Base-by-base conservation (phyloP, 2,329 filamentous ascomycete genomes). In the Ceratocystis diversiconidia region DNA sequence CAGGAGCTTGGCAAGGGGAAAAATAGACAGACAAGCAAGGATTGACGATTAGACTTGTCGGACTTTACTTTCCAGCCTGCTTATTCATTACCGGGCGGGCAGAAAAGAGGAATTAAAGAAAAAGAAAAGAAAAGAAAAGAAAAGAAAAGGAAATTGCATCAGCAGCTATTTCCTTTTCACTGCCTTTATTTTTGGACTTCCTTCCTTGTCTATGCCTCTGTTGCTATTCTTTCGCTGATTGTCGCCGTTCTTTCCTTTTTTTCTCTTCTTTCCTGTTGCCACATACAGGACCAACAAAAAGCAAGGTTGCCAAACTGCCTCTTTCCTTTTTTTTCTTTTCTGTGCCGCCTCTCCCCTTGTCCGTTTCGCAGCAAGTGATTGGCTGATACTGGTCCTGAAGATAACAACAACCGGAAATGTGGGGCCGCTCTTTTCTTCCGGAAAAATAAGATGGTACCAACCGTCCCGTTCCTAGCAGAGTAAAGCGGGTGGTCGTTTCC, bases 401-500 rank as follows among this genome's bases (percentile, higher is more conserved):
- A 7, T n/a, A 22, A n/a, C 28, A 36, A 12, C 3, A 36, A 15
- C 55, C 55, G 55, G 55, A 59, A 59, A 19, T 15, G 55, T 36
- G 55, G 55, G 55, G 55, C 55, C 55, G 55, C 25, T n/a, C n/a
- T 59, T 36, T 59, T 32, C 25, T n/a, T 19, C 28, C 55, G 55
- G 48, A 52, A 52, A 52, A 52, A 28, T 22, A 36, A 30, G 17
- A 15, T 36, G 30, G 55, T 15, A 52, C 36, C 36, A 41, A 10
- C 36, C 36, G 36, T 1, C 36, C 36, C 36, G 36, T 41, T 12
- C 36, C 36, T 4, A 41, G 36, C 4, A 41, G 12, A 41, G 10
- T 15, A 41, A 41, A 41, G 36, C 10, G 36, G 36, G 36, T 12
- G 10, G 10, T 41, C 10, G 10, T 41, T 41, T 41, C 10, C 36